phyloP scores from a whole-genome alignment of 1,139 yeast genomes.

The Protomyces arabidopsidicola region DNA sequence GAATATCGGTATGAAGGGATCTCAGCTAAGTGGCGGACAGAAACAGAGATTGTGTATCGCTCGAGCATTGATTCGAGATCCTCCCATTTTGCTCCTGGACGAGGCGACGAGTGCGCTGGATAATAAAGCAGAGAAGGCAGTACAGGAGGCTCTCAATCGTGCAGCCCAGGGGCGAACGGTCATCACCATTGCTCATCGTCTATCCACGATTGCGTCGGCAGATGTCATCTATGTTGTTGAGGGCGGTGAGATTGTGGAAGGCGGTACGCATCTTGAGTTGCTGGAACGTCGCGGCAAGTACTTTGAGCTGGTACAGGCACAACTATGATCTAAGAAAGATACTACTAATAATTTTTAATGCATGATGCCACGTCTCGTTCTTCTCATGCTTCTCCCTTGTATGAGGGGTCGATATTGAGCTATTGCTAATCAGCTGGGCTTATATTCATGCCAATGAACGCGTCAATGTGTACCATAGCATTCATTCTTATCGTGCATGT shows the following conservation, averaged over 20 bases:
- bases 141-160: constrained; percentile 56
- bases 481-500: no score
- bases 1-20: constrained; percentile 76
- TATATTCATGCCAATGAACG: no score
- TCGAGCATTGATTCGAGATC: constrained; percentile 67
- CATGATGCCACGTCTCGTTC: no score
- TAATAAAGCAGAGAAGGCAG: constrained; percentile 77
- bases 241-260: constrained; percentile 74
- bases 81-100: constrained; percentile 64
- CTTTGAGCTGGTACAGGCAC: constrained; percentile 26
- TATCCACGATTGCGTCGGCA: constrained; percentile 79
- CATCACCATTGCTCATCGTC: constrained; percentile 84
- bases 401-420: no score
- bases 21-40: constrained; percentile 84
- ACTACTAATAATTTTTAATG: not conserved
- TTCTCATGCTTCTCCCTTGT: no score
- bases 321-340: not conserved
- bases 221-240: constrained; percentile 78
- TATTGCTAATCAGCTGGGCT: no score
- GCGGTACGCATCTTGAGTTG: constrained; percentile 65
- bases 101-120: constrained; percentile 53
- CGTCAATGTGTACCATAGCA: no score
- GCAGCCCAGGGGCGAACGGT: constrained; percentile 62
- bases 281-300: constrained; percentile 45
- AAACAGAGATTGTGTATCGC: constrained; percentile 80